Evolutionary conservation across 768 basidiomycete species (phyloP).

Genomic region (Kwoniella bestiolae): DNA sequence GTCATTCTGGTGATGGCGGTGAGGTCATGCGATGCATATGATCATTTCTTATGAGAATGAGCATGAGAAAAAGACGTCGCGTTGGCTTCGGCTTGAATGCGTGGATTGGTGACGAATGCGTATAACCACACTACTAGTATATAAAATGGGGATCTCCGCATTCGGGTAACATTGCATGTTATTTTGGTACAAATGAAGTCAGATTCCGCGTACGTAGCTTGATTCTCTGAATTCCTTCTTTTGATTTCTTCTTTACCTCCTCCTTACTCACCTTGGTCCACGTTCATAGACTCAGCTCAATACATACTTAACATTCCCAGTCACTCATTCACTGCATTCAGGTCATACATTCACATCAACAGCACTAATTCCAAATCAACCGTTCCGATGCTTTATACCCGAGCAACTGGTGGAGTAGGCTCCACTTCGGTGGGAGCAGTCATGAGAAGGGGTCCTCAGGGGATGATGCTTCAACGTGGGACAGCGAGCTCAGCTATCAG

Average conservation of each 20-base stretch:
- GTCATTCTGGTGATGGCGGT: slow-evolving; percentile 34
- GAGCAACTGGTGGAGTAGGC: slow-evolving; percentile 15
- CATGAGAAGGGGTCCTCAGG: slow-evolving; percentile 10
- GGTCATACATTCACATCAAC: neutral
- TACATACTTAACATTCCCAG: neutral
- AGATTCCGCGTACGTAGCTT: too few relatives aligned
- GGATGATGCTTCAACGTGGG: slow-evolving; percentile 8
- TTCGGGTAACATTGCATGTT: neutral
- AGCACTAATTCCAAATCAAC: neutral
- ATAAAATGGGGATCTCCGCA: slow-evolving; percentile 6
- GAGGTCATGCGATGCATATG: neutral
- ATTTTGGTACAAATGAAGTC: neutral
- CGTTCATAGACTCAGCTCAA: neutral
- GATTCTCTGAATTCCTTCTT: neutral
- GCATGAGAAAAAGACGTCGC: neutral
- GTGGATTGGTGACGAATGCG: slow-evolving; percentile 7
- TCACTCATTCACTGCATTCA: neutral
- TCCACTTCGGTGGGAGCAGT: slow-evolving; percentile 16
- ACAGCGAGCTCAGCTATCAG: neutral
- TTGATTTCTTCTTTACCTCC: neutral
- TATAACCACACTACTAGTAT: neutral
- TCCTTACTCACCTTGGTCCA: neutral
- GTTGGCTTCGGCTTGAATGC: slow-evolving; percentile 4
- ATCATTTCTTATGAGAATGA: neutral
- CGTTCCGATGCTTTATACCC: slow-evolving; percentile 6